Conservation (phyloP, 1,139 yeast genomes). For the Debaryomycetaceae sp. region DNA sequence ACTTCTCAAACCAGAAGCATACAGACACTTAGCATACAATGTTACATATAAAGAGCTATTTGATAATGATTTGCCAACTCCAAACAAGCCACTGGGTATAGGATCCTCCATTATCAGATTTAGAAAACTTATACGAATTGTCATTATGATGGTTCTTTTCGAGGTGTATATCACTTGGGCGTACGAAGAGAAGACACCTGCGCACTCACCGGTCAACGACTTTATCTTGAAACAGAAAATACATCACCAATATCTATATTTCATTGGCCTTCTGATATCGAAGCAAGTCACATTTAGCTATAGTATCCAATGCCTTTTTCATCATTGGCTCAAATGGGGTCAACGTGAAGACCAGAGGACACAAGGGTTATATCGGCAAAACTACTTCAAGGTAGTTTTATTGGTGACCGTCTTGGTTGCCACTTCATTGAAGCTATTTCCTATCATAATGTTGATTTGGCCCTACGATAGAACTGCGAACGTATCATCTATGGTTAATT, state of each 20-base stretch:
- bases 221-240: slow-evolving; percentile 45
- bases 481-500: slow-evolving; percentile 57
- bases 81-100: neutral
- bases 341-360: slow-evolving; percentile 17
- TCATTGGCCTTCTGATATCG: slow-evolving; percentile 56
- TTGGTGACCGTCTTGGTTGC: slow-evolving; percentile 71
- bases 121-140: slow-evolving; percentile 41
- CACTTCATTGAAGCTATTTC: slow-evolving; percentile 76
- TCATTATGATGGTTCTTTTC: slow-evolving; percentile 68
- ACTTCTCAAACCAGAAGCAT: slow-evolving; percentile 83
- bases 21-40: slow-evolving; percentile 83
- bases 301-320: slow-evolving; percentile 40
- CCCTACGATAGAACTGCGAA: slow-evolving; percentile 75
- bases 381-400: slow-evolving; percentile 37
- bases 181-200: slow-evolving; percentile 62
- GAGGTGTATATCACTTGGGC: slow-evolving; percentile 95
- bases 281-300: slow-evolving; percentile 58
- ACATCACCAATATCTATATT: slow-evolving; percentile 61
- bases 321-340: slow-evolving; percentile 34
- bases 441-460: slow-evolving; percentile 95
- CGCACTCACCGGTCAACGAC: slow-evolving; percentile 21
- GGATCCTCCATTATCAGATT: slow-evolving; percentile 12
- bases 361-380: slow-evolving; percentile 12
- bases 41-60: slow-evolving; percentile 37
- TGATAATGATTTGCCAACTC: slow-evolving; percentile 10